Base-by-base conservation (phyloP, 2,329 filamentous ascomycete species). In the Penicillium griseofulvum region DNA sequence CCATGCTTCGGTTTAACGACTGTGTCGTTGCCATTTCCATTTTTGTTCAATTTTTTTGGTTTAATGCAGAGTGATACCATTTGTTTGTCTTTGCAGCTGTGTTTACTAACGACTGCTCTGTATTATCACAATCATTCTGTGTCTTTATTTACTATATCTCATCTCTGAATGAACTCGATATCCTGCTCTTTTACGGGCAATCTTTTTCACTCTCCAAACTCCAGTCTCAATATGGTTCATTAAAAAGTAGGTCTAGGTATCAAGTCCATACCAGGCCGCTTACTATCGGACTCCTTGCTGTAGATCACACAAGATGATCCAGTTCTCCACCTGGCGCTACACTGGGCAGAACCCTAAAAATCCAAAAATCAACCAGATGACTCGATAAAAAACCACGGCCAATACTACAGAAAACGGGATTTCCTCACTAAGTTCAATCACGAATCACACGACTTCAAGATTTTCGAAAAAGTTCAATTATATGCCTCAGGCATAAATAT, bases 1-100 rank as follows among this genome's bases (percentile, higher is more conserved):
- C 60, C 49, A 58, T 50, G 28, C 55, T 65, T 63, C 56, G 53
- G 54, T 64, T 64, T 46, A 65, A 65, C 63, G 67, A 65, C 55
- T 58, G 61, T 58, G 28, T 55, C 47, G 42, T 53, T 59, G 45
- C 19, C n/a, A n/a, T 11, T 14, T 3, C 36, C 17, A 33, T 46
- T 53, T 53, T 31, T 55, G 43, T 56, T 60, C 48, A 49, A 59
- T 61, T 63, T 57, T 61, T 65, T 66, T 56, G 60, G 56, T 55
- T 56, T 55, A 59, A 60, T 66, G 65, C 69, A 66, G 68, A 65
- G 66, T 71, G 70, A 73, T 71, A 73, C 70, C 69, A 70, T 62
- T 66, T 65, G 58, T 65, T 60, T 60, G 47, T 63, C 54, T 53
- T 56, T 59, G 62, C 58, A 58, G 55, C 60, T 60, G 33, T 59